Evolutionary conservation across 2,329 filamentous ascomycete species (phyloP).

Genomic region (Colletotrichum paranaense): DNA sequence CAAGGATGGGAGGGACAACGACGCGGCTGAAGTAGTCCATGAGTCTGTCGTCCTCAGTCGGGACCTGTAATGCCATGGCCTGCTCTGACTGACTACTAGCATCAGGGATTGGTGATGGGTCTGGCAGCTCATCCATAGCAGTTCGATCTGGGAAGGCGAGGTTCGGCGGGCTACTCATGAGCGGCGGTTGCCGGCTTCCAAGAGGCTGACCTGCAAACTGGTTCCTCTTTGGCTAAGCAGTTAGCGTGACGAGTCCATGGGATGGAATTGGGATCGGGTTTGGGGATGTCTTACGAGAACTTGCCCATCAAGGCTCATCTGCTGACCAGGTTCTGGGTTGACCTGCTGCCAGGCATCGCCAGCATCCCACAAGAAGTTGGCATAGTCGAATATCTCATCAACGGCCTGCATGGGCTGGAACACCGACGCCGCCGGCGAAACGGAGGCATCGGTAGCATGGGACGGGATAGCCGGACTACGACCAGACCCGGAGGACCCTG

Average conservation of each 20-base stretch:
- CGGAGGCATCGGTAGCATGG: conserved; percentile 43
- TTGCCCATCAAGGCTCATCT: conserved; percentile 24
- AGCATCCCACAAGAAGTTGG: conserved; percentile 60
- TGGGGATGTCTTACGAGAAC: not conserved
- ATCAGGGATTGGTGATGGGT: conserved; percentile 12
- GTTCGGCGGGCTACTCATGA: conserved; percentile 17
- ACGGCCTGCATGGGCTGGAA: conserved; percentile 46
- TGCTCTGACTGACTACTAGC: conserved; percentile 16
- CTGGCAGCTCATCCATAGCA: conserved; percentile 2
- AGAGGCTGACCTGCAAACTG: not conserved
- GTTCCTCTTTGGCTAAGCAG: not conserved
- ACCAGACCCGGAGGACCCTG: conserved; percentile 36
- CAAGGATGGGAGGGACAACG: conserved; percentile 63
- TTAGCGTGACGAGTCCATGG: not conserved
- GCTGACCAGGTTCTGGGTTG: conserved; percentile 28
- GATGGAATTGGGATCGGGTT: not conserved
- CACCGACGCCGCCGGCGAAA: conserved; percentile 38
- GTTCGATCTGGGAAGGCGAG: conserved; percentile 15
- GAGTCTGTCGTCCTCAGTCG: conserved; percentile 39
- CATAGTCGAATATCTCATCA: conserved; percentile 58
- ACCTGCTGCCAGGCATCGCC: conserved; percentile 48
- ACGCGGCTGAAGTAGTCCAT: conserved; percentile 61
- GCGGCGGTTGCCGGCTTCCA: not conserved
- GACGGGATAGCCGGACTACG: conserved; percentile 39
- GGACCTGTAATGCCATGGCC: not conserved